Evolutionary conservation across 2,329 filamentous ascomycete species (phyloP).

Genomic region (Chaetomiaceae sp.): DNA sequence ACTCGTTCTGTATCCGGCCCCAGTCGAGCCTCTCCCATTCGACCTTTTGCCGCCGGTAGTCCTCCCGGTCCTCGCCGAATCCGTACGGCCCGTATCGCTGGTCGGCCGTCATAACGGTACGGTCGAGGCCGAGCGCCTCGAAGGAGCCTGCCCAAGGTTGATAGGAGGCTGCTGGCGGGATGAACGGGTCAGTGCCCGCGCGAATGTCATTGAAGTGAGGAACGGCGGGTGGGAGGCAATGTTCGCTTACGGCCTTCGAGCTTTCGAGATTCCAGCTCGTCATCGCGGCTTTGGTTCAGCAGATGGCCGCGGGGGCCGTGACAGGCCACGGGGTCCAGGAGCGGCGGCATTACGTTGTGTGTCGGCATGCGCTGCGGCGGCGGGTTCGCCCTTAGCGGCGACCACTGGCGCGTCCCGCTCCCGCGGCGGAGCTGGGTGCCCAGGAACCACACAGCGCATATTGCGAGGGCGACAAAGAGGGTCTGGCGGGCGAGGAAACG

Average conservation of each 20-base stretch:
- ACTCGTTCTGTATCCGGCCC: constrained; percentile 31
- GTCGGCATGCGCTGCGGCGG: constrained; percentile 22
- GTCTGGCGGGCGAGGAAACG: constrained; percentile 18
- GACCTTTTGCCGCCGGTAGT: constrained; percentile 25
- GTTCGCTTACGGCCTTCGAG: constrained; percentile 21
- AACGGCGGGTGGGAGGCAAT: not conserved
- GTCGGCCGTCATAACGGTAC: constrained; percentile 29
- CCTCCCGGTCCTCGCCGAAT: constrained; percentile 23
- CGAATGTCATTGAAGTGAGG: not conserved
- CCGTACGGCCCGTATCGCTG: constrained; percentile 28
- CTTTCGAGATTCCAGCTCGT: constrained; percentile 21
- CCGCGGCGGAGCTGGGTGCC: constrained; percentile 13
- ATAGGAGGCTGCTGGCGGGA: constrained; percentile 25
- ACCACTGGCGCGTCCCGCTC: constrained; percentile 13
- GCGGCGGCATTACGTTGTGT: constrained; percentile 19
- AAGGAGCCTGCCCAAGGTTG: constrained; percentile 29
- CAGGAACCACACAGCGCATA: constrained; percentile 15
- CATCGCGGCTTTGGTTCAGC: constrained; percentile 25
- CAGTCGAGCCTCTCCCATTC: constrained; percentile 32
- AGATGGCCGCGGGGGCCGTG: constrained; percentile 24
- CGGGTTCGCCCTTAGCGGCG: constrained; percentile 4
- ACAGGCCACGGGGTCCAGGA: constrained; percentile 22
- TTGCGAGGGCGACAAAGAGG: constrained; percentile 11
- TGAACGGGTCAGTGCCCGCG: constrained; percentile 8
- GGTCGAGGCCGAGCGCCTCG: constrained; percentile 25